Conservation (phyloP, 2,329 filamentous ascomycete species). For the Pseudophaeomoniella oleicola region DNA sequence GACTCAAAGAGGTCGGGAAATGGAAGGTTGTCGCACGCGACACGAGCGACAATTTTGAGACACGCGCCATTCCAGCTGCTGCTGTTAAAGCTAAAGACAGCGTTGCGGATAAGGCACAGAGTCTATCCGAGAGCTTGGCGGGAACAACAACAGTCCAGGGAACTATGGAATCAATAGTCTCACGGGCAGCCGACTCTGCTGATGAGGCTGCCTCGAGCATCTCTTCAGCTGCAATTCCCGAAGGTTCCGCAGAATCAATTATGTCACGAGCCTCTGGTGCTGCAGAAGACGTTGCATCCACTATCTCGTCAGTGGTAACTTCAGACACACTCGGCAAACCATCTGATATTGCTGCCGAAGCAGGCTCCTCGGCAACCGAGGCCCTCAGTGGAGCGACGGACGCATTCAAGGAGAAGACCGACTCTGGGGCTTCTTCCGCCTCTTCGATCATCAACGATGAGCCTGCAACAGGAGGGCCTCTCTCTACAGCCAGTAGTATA, state of each 20-base stretch:
- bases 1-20: conserved; percentile 67
- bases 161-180: neutral
- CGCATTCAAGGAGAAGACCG: conserved; percentile 10
- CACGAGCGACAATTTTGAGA: conserved; percentile 62
- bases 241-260: conserved; percentile 11
- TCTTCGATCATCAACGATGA: conserved; percentile 7
- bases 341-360: conserved; percentile 12
- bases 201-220: neutral
- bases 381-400: conserved; percentile 5
- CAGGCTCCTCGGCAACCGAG: conserved; percentile 12
- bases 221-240: neutral
- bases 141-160: conserved; percentile 17
- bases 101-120: conserved; percentile 11
- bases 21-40: conserved; percentile 74
- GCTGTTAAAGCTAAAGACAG: conserved; percentile 22
- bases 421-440: neutral
- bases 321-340: conserved; percentile 3
- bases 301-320: conserved; percentile 6
- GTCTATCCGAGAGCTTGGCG: conserved; percentile 3
- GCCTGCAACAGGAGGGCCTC: neutral
- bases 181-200: neutral
- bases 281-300: conserved; percentile 14
- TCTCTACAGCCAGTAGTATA: conserved; percentile 13
- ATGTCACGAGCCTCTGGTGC: conserved; percentile 9
- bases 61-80: conserved; percentile 45